These are phyloP conservation scores for Protea cynaroides DNA, from an alignment of 164 flowering plant species.

Conservation along the genomic window DNA sequence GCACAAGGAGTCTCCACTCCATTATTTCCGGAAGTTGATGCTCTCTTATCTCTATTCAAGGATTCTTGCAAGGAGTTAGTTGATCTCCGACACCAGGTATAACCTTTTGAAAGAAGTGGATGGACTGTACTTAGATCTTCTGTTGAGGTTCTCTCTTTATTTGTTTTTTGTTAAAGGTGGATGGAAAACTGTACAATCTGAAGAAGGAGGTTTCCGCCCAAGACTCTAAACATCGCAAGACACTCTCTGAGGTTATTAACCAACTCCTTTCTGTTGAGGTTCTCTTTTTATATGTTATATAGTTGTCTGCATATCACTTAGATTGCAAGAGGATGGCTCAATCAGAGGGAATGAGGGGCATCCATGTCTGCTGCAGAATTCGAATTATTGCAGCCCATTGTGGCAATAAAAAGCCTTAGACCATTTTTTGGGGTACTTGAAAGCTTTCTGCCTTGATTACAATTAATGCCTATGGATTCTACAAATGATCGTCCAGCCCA, in stretches of 20 bases:
- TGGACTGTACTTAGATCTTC: neutral
- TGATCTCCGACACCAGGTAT: conserved; percentile 79
- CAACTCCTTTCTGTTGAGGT: too few species aligned
- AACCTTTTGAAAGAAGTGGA: neutral
- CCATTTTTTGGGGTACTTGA: too few species aligned
- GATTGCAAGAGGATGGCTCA: neutral
- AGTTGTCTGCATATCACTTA: neutral
- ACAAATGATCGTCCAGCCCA: neutral
- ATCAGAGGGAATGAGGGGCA: too few species aligned
- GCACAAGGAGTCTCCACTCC: conserved; percentile 51
- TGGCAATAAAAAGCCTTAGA: neutral
- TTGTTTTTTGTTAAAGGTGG: conserved; percentile 48
- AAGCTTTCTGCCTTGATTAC: neutral
- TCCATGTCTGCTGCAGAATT: neutral
- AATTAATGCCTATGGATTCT: neutral
- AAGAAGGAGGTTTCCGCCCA: conserved; percentile 87
- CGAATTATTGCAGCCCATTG: neutral
- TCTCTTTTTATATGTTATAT: too few species aligned
- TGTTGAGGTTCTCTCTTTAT: conserved; percentile 1
- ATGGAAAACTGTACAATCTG: conserved; percentile 63
- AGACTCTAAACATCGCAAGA: conserved; percentile 87
- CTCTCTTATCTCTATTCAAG: conserved; percentile 67
- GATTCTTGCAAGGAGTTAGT: conserved; percentile 82
- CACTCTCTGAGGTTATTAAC: conserved; percentile 90
- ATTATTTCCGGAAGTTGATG: conserved; percentile 87